Evolutionary conservation across 177 flowering plant genomes (phyloP), one percentile per base, ranked within the genome.

Genomic region (Vitis hybrid): DNA sequence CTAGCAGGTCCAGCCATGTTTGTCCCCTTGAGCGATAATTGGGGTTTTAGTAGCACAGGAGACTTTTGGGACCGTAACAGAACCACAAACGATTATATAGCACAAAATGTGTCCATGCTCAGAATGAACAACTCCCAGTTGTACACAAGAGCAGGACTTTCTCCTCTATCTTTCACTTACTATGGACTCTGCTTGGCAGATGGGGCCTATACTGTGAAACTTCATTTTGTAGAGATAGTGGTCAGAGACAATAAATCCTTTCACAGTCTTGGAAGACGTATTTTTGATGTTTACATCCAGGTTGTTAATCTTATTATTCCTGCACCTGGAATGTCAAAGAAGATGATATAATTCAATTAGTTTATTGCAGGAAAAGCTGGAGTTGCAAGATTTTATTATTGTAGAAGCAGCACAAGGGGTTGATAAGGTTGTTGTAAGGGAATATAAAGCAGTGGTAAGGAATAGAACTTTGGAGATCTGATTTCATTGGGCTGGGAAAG

Each of bases 401-500:
- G 61, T 58, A 61, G 65, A 29, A 31, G 70, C 59, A 61, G 83
- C 85, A 15, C n/a, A 52, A 39, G 87, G 85, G 11, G 71, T 54
- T 61, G 74, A 48, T 18, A 80, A 65, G 67, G 66, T 55, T 56
- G 1, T 72, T 4, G 57, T 73, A 15, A 57, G 8, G 19, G 11
- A 16, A 8, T 71, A 51, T 61, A 69, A 15, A 9, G 72, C 66
- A 1, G 34, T 29, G 61, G 82, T 84, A 14, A 70, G 51, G 13
- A 49, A 71, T 20, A 59, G 65, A 3, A 77, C 72, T 26, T 50
- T 84, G 19, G 79, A 79, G 55, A 77, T 84, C 57, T 79, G 81
- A 10, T 81, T 84, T 18, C 15, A 71, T 19, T 84, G 87, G 85
- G 74, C 82, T 29, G 87, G 85, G 31, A 84, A 77, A 75, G 87